Percentiles rank a stretch among this genome's conserved stretches.
Evolutionary conservation across 306 rosid species (phyloP).

Genomic region (Citrullus colocynthis): DNA sequence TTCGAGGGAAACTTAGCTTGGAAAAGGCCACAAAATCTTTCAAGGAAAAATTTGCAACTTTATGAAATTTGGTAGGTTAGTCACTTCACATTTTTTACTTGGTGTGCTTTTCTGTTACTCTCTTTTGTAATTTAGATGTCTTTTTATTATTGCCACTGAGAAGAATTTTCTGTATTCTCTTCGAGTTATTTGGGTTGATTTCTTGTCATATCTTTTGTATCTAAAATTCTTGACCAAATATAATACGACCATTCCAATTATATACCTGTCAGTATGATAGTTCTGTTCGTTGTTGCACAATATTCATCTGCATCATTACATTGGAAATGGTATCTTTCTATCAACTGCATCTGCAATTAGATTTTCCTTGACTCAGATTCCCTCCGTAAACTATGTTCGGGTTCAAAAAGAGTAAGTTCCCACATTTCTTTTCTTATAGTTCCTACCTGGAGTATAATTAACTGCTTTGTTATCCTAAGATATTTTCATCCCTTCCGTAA

Average conservation of each 20-base stretch:
- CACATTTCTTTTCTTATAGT: not conserved
- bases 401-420: constrained; percentile 41
- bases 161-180: no score
- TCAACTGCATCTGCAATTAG: constrained; percentile 3
- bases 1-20: not conserved
- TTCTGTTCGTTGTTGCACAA: not conserved
- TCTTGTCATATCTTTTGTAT: not conserved
- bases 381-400: constrained; percentile 14
- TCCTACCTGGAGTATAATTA: not conserved
- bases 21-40: not conserved
- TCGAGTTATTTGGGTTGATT: not conserved
- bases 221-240: not conserved
- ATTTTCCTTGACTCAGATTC: constrained; percentile 35
- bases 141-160: no score
- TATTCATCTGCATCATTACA: not conserved
- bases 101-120: not conserved
- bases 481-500: not conserved
- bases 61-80: not conserved
- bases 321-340: not conserved
- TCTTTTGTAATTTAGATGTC: not conserved
- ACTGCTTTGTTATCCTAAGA: not conserved
- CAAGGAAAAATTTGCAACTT: not conserved
- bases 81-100: not conserved
- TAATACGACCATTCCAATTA: not conserved
- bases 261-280: not conserved